phyloP scores from a whole-genome alignment of 345 rosid species.

The Barbarea vulgaris region DNA sequence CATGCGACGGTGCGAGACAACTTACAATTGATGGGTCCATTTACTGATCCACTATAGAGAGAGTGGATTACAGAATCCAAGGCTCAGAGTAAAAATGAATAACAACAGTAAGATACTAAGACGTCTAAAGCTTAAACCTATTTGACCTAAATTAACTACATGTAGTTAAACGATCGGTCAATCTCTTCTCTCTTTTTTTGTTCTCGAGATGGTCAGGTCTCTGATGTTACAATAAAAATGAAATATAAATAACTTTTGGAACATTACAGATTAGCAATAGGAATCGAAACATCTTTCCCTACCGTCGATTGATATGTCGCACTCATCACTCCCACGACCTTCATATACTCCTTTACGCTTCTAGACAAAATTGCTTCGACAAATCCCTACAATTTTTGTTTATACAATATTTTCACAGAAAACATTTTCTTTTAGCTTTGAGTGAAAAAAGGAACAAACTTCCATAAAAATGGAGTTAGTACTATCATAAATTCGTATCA shows the following conservation, averaged over 20 bases:
- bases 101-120: background rate
- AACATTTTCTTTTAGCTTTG: slow-evolving; percentile 3
- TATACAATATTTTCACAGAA: background rate
- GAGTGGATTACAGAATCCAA: slow-evolving; percentile 46
- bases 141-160: slow-evolving; percentile 1
- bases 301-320: slow-evolving; percentile 62
- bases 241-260: background rate
- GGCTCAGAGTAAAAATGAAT: slow-evolving; percentile 13
- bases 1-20: slow-evolving; percentile 35
- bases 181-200: slow-evolving; percentile 1
- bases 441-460: slow-evolving; percentile 9
- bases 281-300: slow-evolving; percentile 34
- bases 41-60: slow-evolving; percentile 30
- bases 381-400: slow-evolving; percentile 2
- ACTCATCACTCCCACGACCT: slow-evolving; percentile 60
- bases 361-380: slow-evolving; percentile 4
- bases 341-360: slow-evolving; percentile 17
- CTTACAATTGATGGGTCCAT: slow-evolving; percentile 36
- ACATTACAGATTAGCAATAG: slow-evolving; percentile 6
- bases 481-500: background rate
- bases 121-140: background rate
- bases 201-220: background rate
- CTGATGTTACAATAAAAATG: background rate
- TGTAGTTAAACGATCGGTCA: background rate
- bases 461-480: slow-evolving; percentile 4